A percentile compares a stretch with the other conserved stretches of the same genome.
These are phyloP conservation scores for Globisporangium takayamanum DNA, from an alignment of 352 stramenopile genomes.

Conservation along the genomic window DNA sequence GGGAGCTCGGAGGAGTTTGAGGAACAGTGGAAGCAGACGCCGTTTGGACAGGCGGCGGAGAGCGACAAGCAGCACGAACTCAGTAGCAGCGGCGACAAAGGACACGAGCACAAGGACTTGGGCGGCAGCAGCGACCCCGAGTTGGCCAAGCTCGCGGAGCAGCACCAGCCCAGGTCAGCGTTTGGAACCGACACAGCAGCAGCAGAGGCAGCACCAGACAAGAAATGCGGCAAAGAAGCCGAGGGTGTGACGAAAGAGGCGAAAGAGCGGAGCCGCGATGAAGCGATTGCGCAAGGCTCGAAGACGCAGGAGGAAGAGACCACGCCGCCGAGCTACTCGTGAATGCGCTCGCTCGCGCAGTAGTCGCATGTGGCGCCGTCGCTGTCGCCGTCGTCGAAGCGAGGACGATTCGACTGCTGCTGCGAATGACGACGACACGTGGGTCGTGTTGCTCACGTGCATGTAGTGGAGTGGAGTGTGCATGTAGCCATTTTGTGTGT, in stretches of 20 bases:
- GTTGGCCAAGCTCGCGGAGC: slow-evolving; percentile 1
- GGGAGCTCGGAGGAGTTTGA: slow-evolving; percentile 55
- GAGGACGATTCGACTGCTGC: too few relatives aligned
- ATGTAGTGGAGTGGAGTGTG: too few relatives aligned
- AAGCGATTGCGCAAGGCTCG: slow-evolving; percentile 49
- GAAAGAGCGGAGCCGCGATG: slow-evolving; percentile 26
- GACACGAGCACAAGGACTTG: too few relatives aligned
- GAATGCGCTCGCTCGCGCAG: background rate
- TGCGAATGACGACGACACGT: too few relatives aligned
- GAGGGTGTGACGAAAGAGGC: slow-evolving; percentile 32
- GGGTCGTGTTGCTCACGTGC: too few relatives aligned
- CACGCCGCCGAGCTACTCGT: slow-evolving; percentile 32
- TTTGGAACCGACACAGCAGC: slow-evolving; percentile 19
- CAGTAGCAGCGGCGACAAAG: slow-evolving; percentile 11
- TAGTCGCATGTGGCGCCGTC: too few relatives aligned
- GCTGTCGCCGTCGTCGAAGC: background rate
- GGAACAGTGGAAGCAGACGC: slow-evolving; percentile 47
- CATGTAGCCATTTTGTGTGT: too few relatives aligned
- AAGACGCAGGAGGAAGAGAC: slow-evolving; percentile 69
- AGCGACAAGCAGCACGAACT: slow-evolving; percentile 15
- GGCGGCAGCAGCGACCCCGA: background rate
- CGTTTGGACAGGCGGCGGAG: slow-evolving; percentile 48
- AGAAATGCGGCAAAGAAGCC: slow-evolving; percentile 19
- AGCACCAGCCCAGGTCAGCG: slow-evolving; percentile 8
- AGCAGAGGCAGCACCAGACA: slow-evolving; percentile 29